phyloP scores from a whole-genome alignment of 2,329 filamentous ascomycete genomes.

The Nannizzia gypsea region DNA sequence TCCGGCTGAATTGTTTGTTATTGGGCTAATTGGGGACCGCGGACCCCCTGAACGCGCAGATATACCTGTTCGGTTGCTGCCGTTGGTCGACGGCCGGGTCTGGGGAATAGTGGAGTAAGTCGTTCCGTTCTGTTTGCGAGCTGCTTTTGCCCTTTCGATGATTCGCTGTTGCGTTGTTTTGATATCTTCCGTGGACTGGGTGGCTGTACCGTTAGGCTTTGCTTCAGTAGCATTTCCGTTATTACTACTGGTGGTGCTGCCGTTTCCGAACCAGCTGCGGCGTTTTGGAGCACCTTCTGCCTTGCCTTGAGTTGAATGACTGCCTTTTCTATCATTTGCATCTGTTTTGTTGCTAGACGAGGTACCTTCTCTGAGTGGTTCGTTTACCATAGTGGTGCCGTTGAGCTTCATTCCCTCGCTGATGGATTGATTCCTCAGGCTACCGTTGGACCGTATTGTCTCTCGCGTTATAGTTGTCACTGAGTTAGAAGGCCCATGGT shows the following conservation, averaged over 20 bases:
- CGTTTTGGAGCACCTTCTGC: slow-evolving; percentile 24
- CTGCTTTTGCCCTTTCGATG: slow-evolving; percentile 13
- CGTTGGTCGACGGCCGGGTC: neutral
- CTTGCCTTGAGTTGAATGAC: slow-evolving; percentile 26
- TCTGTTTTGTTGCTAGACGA: slow-evolving; percentile 16
- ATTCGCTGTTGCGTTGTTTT: slow-evolving; percentile 16
- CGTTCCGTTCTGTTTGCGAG: slow-evolving; percentile 1
- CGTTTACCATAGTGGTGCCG: slow-evolving; percentile 3
- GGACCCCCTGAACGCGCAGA: slow-evolving; percentile 3
- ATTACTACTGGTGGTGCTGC: slow-evolving; percentile 11
- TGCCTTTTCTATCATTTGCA: slow-evolving; percentile 26
- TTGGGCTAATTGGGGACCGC: slow-evolving; percentile 5
- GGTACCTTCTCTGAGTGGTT: slow-evolving; percentile 15
- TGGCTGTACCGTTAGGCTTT: neutral
- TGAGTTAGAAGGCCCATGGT: slow-evolving; percentile 27
- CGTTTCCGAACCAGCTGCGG: slow-evolving; percentile 29
- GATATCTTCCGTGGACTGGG: slow-evolving; percentile 15
- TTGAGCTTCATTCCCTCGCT: slow-evolving; percentile 15
- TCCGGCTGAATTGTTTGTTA: slow-evolving; percentile 1
- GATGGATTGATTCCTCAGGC: slow-evolving; percentile 6
- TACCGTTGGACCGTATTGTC: slow-evolving; percentile 2
- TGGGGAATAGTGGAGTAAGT: neutral
- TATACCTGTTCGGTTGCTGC: slow-evolving; percentile 4
- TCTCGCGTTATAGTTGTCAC: slow-evolving; percentile 24
- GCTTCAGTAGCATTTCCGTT: neutral